Percentiles rank a stretch among this genome's conserved stretches.
These are phyloP conservation scores for Salvia sclarea DNA, from an alignment of 305 asterid genomes.

Conservation along the genomic window DNA sequence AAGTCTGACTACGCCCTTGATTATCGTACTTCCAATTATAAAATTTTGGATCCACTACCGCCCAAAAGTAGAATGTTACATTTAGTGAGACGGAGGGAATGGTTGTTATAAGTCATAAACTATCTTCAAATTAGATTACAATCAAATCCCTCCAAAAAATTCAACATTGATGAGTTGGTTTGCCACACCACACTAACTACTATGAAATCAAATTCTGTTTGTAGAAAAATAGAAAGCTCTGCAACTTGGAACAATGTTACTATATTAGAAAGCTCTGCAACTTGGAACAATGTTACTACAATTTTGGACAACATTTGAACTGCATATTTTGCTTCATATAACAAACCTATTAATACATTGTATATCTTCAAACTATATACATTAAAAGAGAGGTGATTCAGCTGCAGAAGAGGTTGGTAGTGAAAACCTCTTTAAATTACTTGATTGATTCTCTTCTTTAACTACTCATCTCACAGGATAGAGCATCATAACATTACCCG, in stretches of 20 bases:
- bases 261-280: background rate
- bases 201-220: background rate
- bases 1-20: too few relatives aligned
- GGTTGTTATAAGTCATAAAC: too few relatives aligned
- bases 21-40: too few relatives aligned
- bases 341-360: background rate
- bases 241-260: background rate
- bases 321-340: background rate
- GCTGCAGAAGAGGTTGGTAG: background rate
- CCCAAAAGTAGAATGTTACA: too few relatives aligned
- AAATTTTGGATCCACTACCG: too few relatives aligned
- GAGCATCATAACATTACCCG: background rate
- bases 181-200: background rate
- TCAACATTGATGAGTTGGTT: background rate
- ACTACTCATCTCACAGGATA: background rate
- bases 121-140: too few relatives aligned
- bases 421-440: background rate
- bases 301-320: background rate
- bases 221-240: too few relatives aligned
- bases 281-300: background rate
- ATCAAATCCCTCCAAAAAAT: too few relatives aligned
- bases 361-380: background rate
- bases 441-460: background rate
- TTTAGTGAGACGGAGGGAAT: too few relatives aligned
- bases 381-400: background rate